phyloP scores from a whole-genome alignment of 768 basidiomycete species.

The Suillus placidus region DNA sequence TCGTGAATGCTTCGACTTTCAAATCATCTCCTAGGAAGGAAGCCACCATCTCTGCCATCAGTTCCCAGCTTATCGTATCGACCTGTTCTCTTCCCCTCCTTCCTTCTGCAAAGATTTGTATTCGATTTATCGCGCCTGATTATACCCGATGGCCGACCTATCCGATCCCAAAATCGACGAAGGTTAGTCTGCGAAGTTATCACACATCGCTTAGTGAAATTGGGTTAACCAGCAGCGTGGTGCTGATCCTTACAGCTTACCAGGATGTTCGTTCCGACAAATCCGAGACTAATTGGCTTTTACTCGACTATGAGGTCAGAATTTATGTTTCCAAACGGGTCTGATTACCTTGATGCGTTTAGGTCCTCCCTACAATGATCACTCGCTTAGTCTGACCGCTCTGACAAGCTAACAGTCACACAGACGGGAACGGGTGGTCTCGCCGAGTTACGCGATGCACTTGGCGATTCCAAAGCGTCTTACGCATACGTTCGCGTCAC shows the following conservation, averaged over 20 bases:
- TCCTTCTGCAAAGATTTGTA: neutral
- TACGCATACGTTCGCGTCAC: conserved; percentile 84
- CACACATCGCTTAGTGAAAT: conserved; percentile 10
- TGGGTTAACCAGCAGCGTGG: conserved; percentile 25
- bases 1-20: conserved; percentile 6
- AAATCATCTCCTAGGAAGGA: conserved; percentile 2
- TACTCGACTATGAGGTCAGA: conserved; percentile 84
- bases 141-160: conserved; percentile 70
- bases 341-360: conserved; percentile 19
- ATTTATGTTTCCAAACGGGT: conserved; percentile 4
- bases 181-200: conserved; percentile 48
- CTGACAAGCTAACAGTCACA: conserved; percentile 80
- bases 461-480: conserved; percentile 76
- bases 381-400: conserved; percentile 59
- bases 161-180: conserved; percentile 71
- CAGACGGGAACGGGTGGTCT: conserved; percentile 81
- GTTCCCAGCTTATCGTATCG: conserved; percentile 4
- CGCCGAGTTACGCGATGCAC: conserved; percentile 67
- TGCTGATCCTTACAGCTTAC: conserved; percentile 64
- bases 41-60: neutral
- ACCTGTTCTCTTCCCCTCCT: neutral
- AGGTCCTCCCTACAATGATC: conserved; percentile 17
- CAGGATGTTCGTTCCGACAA: conserved; percentile 85
- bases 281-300: conserved; percentile 84
- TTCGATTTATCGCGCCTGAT: conserved; percentile 1